phyloP scores from a whole-genome alignment of 305 asterid genomes.

The Ilex paraguariensis region DNA sequence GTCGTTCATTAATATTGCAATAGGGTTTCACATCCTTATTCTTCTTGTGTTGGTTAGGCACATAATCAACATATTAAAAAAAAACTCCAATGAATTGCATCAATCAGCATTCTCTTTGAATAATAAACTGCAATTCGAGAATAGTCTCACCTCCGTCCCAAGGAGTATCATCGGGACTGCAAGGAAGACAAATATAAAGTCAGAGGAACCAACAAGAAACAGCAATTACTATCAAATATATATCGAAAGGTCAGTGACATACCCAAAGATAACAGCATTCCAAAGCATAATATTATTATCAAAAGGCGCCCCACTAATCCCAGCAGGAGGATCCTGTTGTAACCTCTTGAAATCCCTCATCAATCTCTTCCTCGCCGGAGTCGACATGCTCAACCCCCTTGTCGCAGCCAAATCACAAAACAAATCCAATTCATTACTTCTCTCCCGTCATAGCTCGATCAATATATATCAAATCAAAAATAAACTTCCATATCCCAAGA shows the following conservation, averaged over 20 bases:
- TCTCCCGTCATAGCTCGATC: too few species aligned
- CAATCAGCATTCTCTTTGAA: neutral
- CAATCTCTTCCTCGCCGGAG: slow-evolving; percentile 76
- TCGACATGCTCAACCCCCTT: slow-evolving; percentile 50
- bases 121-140: slow-evolving; percentile 3
- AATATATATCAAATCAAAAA: too few species aligned
- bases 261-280: slow-evolving; percentile 94
- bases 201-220: neutral
- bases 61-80: too few species aligned
- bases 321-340: slow-evolving; percentile 89
- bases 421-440: too few species aligned
- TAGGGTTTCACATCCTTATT: too few species aligned
- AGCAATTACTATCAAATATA: neutral
- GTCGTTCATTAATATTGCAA: too few species aligned
- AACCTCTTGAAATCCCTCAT: slow-evolving; percentile 90
- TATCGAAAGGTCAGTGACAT: neutral
- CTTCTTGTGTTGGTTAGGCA: too few species aligned
- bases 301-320: slow-evolving; percentile 79
- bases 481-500: too few species aligned
- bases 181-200: slow-evolving; percentile 13
- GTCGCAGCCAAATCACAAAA: too few species aligned
- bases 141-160: slow-evolving; percentile 81
- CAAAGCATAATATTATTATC: slow-evolving; percentile 85
- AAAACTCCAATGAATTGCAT: neutral
- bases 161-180: slow-evolving; percentile 81